A percentile compares a stretch with the other conserved stretches of the same genome.
These are phyloP conservation scores for Astrothelium macrocarpum DNA, from an alignment of 495 filamentous ascomycete species.

Conservation along the genomic window DNA sequence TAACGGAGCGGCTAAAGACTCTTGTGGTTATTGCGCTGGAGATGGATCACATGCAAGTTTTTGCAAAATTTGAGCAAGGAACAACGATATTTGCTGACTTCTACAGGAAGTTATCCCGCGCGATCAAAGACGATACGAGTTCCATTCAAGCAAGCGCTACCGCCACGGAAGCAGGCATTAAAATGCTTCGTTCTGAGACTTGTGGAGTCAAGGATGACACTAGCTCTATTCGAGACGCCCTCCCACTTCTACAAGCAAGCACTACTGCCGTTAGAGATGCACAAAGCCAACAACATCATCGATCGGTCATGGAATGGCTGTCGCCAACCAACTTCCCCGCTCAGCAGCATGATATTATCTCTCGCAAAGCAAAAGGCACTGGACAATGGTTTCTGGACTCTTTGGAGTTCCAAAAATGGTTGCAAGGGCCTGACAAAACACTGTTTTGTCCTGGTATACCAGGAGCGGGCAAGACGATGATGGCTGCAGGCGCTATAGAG, in stretches of 20 bases:
- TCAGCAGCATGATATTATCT: constrained; percentile 31
- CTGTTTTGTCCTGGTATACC: constrained; percentile 35
- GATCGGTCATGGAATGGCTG: neutral
- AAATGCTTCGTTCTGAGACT: neutral
- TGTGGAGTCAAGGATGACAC: neutral
- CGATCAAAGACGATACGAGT: constrained; percentile 16
- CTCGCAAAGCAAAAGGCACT: constrained; percentile 30
- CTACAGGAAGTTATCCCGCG: constrained; percentile 15
- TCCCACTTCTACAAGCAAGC: neutral
- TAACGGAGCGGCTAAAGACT: constrained; percentile 28
- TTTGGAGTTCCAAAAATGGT: constrained; percentile 31
- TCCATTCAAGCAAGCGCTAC: neutral
- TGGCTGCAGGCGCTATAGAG: constrained; percentile 26
- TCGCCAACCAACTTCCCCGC: constrained; percentile 13
- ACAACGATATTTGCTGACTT: neutral
- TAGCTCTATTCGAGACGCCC: neutral
- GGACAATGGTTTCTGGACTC: constrained; percentile 36
- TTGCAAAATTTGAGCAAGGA: neutral
- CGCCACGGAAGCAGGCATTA: neutral
- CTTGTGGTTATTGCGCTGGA: constrained; percentile 23
- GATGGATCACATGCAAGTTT: constrained; percentile 27
- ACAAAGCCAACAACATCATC: neutral
- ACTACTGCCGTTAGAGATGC: neutral
- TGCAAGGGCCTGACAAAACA: constrained; percentile 19
- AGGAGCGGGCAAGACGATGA: constrained; percentile 25